Base-by-base conservation (phyloP, 208 protist genomes). In the Acanthamoeba culbertsoni region DNA sequence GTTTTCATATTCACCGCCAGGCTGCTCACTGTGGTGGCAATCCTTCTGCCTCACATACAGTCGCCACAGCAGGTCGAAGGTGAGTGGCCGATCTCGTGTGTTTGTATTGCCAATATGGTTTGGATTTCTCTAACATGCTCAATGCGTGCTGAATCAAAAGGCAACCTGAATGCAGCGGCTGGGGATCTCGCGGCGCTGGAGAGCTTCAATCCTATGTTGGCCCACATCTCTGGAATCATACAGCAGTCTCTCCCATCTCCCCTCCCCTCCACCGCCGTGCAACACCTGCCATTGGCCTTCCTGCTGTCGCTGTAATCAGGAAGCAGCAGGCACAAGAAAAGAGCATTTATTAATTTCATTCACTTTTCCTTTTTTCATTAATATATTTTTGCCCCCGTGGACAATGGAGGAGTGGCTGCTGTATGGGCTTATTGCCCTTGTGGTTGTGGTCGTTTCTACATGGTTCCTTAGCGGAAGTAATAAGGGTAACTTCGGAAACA, bases 271-370 rank as follows among this genome's bases (percentile, higher is more conserved):
- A 48, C 82, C 94, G 95, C 42, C 75, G 57, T 16, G 96, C 96
- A 42, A 53, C 79, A 48, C 96, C 97, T 37, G 95, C 96, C 45
- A 96, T 96, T 28, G 99, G 99, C 45, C 99, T 99, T 96, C 99
- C 99, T 57, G 94, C 99, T 0, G 98, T 99, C 4, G 99, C 99
- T 96, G 96, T 99, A 23, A 98, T n/a, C n/a, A n/a, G n/a, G 35
- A n/a, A n/a, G n/a, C n/a, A n/a, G n/a, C n/a, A n/a, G n/a, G n/a
- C n/a, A n/a, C n/a, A n/a, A n/a, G n/a, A n/a, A n/a, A n/a, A n/a
- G n/a, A n/a, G n/a, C n/a, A n/a, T n/a, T 59, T 16, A 59, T 59
- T 59, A 31, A 59, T 59, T 59, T 59, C 1, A 59, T 59, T 59
- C 51, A 23, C 23, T 59, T 59, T 59, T 23, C 16, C 23, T 59